Evolutionary conservation across 1,284 basidiomycete genomes (phyloP), one percentile per base, ranked within the genome.

Genomic region (Tranzscheliella williamsii): DNA sequence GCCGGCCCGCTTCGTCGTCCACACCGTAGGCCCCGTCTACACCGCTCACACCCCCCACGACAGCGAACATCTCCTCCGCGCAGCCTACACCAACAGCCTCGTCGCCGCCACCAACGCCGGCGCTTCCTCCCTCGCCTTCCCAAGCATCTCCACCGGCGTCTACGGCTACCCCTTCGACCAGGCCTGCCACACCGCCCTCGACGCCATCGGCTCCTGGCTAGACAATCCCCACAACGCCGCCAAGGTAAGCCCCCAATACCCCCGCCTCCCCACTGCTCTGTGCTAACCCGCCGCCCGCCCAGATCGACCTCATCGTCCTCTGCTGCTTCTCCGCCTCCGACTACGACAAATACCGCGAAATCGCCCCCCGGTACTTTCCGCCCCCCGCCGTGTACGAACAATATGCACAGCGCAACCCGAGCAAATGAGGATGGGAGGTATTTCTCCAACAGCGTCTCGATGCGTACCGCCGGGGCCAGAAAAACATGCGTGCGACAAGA

Each of bases 1-100:
- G 20, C 69, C 80, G 83, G 87, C 81, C 16, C 85, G 84, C 47
- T 82, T 86, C 57, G 82, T 96, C 46, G 90, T 95, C 16, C 94
- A 96, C 72, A 86, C 94, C 1, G 92, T 95, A 20, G 93, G 93
- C 9, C 91, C 91, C 0, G 78, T 91, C 2, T 94, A 91, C 20
- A 24, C 24, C 1, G 8, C 37, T 3, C 21, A 17, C 3, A 18
- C 24, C 5, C 41, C 31, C 11, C 27, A 31, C 0, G 38, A 67
- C 22, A 39, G 29, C 16, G 51, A 53, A 18, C 11, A n/a, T 4
- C 47, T 69, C 50, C 83, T 97, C 3, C 31, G 56, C 38, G 58
- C 45, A 15, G 70, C 71, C 9, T 76, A 76, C 47, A 32, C 52
- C 11, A 29, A 47, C 8, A 65, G 57, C 27, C 45, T 76, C 16